Base-by-base conservation (phyloP, 2,329 filamentous ascomycete species). In the Dactylellina sp. region DNA sequence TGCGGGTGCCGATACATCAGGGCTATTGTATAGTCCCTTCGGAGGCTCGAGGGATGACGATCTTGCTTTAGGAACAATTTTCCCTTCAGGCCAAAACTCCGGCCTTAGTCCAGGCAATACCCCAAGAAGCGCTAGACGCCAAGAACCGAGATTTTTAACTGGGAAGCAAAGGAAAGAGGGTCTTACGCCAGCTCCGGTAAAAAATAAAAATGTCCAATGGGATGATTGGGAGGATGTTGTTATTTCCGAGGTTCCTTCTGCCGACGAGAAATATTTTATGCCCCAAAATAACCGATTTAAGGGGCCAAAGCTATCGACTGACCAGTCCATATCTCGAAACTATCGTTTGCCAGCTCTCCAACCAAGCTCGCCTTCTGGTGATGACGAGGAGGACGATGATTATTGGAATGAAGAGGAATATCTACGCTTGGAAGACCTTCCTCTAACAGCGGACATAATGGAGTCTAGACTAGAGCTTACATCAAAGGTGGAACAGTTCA, bases 91-190 rank as follows among this genome's bases (percentile, higher is more conserved):
- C 1, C 40, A 22, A 14, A 50, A 40, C 18, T 66, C 63, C 1
- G 53, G 63, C 7, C 18, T 52, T 9, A 65, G 62, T 22, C 53
- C 63, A 2, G 7, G 32, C 16, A 40, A 50, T 32, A 66, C 63
- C 11, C 63, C 63, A 7, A 47, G 35, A 46, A 60, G 63, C 20
- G 53, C 44, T 24, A 32, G 53, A 39, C 53, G 63, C 25, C 24
- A 16, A 11, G 46, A 53, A 3, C 5, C 35, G 2, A 66, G 63
- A 16, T 66, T 59, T 18, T 44, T 18, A n/a, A 66, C 20, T 9
- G 2, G 4, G 35, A 16, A 47, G 14, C 62, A 57, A 32, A 50
- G 14, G 42, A 47, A 44, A 11, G 28, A 24, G 11, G 62, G 62
- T 0, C 12, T 49, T 5, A 12, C 7, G 2, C 49, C 61, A 12